Evolutionary conservation across 139 green algal species (phyloP).

Genomic region (Micromonas commoda): DNA sequence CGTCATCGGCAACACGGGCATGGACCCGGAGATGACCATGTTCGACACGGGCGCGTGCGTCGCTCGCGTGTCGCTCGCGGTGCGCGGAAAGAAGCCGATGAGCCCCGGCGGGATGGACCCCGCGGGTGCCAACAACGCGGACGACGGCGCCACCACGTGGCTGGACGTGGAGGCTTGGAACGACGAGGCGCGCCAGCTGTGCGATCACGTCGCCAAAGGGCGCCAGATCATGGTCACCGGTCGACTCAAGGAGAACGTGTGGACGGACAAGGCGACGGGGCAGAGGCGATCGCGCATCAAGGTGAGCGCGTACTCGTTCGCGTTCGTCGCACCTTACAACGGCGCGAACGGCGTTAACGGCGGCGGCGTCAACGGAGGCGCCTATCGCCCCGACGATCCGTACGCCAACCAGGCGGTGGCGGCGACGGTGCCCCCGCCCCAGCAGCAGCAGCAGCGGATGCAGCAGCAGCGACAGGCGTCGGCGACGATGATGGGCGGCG

Average conservation of each 20-base stretch:
- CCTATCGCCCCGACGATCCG: too few relatives aligned
- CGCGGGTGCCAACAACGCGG: not conserved
- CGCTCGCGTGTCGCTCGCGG: constrained; percentile 1
- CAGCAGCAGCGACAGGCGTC: not conserved
- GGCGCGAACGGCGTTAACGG: not conserved
- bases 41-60: constrained; percentile 3
- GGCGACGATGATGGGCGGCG: too few relatives aligned
- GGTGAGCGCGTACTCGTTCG: constrained; percentile 5
- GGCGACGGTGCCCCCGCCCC: not conserved
- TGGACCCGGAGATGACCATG: constrained; percentile 6
- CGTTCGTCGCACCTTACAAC: constrained; percentile 6
- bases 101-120: not conserved
- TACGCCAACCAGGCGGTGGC: not conserved
- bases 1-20: constrained; percentile 15
- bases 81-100: not conserved
- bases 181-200: not conserved
- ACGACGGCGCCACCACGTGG: constrained; percentile 9
- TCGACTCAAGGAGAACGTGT: not conserved
- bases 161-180: constrained; percentile 12
- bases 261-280: constrained; percentile 13
- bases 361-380: not conserved
- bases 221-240: constrained; percentile 4
- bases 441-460: not conserved
- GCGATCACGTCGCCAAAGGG: constrained; percentile 20
- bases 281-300: not conserved